Conservation (phyloP, 75 land plant genomes). For the Selaginella moellendorffii region DNA sequence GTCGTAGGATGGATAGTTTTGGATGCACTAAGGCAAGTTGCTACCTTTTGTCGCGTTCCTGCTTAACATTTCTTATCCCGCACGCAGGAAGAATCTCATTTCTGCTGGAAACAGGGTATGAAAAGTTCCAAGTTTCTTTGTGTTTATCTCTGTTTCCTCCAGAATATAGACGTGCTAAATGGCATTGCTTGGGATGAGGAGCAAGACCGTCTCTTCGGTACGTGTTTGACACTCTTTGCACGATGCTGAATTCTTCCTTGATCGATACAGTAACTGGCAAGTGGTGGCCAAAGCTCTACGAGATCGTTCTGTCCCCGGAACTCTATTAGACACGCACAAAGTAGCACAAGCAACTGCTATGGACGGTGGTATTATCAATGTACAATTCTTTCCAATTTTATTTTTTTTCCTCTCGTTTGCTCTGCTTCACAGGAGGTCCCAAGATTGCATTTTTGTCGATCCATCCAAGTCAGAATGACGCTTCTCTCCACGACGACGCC, state of each 20-base stretch:
- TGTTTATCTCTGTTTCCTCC: constrained; percentile 4
- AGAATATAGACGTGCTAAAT: constrained; percentile 84
- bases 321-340: no score
- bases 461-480: no score
- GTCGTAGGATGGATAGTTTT: constrained; percentile 83
- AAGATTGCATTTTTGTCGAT: no score
- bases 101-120: constrained; percentile 28
- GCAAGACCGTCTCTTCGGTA: constrained; percentile 61
- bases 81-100: constrained; percentile 7
- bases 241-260: neutral
- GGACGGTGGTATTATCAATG: no score
- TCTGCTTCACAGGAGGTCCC: no score
- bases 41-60: neutral
- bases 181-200: constrained; percentile 92
- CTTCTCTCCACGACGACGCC: no score
- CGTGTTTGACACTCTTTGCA: constrained; percentile 8
- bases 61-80: neutral
- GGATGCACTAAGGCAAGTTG: constrained; percentile 40
- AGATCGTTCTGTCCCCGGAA: no score
- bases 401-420: no score
- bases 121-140: constrained; percentile 1
- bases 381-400: no score
- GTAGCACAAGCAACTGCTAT: no score
- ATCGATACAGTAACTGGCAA: constrained; percentile 75
- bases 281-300: constrained; percentile 87